Conservation (phyloP, 495 filamentous ascomycete genomes). For the Neurospora sp. region DNA sequence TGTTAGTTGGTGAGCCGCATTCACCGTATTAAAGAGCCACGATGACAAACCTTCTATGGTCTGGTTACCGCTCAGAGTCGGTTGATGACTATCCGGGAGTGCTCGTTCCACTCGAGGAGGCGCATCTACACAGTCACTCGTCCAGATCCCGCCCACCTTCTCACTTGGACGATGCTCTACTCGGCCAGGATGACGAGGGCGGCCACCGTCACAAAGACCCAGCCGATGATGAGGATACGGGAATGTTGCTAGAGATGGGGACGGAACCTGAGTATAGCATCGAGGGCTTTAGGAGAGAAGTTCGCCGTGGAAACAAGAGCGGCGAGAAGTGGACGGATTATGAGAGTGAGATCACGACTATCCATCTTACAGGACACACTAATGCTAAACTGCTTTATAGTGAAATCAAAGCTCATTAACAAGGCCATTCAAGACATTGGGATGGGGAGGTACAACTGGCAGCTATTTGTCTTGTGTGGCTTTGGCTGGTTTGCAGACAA, state of each 20-base stretch:
- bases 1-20: not conserved
- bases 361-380: not conserved
- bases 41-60: slow-evolving; percentile 1
- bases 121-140: slow-evolving; percentile 37
- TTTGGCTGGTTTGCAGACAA: slow-evolving; percentile 64
- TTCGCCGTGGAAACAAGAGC: slow-evolving; percentile 26
- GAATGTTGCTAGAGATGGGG: slow-evolving; percentile 27
- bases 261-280: slow-evolving; percentile 38
- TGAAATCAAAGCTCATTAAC: slow-evolving; percentile 55
- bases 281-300: slow-evolving; percentile 37
- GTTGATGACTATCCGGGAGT: slow-evolving; percentile 34
- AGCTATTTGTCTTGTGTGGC: slow-evolving; percentile 70
- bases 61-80: slow-evolving; percentile 23
- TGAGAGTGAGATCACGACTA: slow-evolving; percentile 31
- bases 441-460: slow-evolving; percentile 81
- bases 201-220: slow-evolving; percentile 19
- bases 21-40: not conserved
- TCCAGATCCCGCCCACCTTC: slow-evolving; percentile 21
- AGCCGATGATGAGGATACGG: slow-evolving; percentile 25
- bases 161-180: slow-evolving; percentile 22
- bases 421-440: slow-evolving; percentile 75
- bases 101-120: slow-evolving; percentile 37
- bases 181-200: slow-evolving; percentile 10
- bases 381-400: slow-evolving; percentile 22
- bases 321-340: slow-evolving; percentile 36